These are phyloP conservation scores for Ricinus communis DNA, from an alignment of 345 rosid genomes.

Conservation along the genomic window DNA sequence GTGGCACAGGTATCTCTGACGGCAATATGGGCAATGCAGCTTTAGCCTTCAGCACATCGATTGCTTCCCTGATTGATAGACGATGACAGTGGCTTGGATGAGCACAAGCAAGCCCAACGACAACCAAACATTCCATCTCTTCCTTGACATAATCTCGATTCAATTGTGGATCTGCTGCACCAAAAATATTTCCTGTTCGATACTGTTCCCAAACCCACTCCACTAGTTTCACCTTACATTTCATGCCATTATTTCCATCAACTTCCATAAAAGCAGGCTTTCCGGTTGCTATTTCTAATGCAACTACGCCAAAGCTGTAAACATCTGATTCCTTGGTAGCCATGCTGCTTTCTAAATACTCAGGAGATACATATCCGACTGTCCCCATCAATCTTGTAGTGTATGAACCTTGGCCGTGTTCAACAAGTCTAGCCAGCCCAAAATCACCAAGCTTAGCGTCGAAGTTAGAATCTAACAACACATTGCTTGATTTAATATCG, in stretches of 20 bases:
- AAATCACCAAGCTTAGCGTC: constrained; percentile 35
- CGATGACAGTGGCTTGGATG: not conserved
- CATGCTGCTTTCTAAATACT: constrained; percentile 16
- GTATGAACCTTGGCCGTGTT: constrained; percentile 26
- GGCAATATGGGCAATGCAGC: not conserved
- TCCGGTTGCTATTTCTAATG: constrained; percentile 28
- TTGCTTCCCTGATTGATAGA: not conserved
- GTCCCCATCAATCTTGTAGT: constrained; percentile 21
- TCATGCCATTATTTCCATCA: too few species aligned
- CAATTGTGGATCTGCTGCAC: not conserved
- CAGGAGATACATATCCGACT: constrained; percentile 30
- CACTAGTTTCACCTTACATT: too few species aligned
- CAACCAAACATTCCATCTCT: not conserved
- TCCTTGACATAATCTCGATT: not conserved
- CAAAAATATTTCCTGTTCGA: not conserved
- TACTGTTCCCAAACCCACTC: not conserved
- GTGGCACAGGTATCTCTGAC: not conserved
- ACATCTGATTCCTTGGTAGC: constrained; percentile 35
- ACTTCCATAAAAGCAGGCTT: too few species aligned
- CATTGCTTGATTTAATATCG: constrained; percentile 38
- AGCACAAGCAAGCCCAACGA: not conserved
- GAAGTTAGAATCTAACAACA: constrained; percentile 30
- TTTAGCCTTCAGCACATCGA: too few species aligned
- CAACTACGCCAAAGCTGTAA: too few species aligned
- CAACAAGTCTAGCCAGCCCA: constrained; percentile 29